A percentile compares a stretch with the other conserved stretches of the same genome.
Conservation (phyloP, 2,329 filamentous ascomycete genomes). For the Aspergillus nomiae region DNA sequence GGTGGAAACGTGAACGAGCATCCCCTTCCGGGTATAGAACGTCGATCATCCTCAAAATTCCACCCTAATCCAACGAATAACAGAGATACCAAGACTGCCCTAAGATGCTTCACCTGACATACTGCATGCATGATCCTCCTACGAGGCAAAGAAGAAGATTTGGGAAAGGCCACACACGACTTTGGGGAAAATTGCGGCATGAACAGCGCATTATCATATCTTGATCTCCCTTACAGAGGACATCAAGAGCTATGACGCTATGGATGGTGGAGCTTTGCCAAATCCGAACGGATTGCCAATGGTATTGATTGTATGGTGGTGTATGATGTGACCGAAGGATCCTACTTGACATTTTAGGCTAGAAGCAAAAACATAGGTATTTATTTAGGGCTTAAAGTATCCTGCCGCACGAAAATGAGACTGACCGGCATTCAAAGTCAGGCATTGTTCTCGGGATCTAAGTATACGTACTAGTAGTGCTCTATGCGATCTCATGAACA, state of each 20-base stretch:
- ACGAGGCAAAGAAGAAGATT: neutral
- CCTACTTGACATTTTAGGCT: neutral
- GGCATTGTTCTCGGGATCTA: neutral
- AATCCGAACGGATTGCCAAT: neutral
- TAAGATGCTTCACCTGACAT: conserved; percentile 7
- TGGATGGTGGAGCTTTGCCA: neutral
- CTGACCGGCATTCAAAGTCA: neutral
- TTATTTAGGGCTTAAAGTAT: neutral
- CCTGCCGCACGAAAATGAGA: neutral
- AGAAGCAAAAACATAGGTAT: neutral
- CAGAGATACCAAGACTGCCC: neutral
- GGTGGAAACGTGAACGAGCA: conserved; percentile 7
- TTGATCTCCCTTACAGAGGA: neutral
- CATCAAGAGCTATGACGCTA: neutral
- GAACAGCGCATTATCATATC: neutral
- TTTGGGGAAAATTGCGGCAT: neutral
- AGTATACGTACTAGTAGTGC: neutral
- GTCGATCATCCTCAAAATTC: conserved; percentile 14
- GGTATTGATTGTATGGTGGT: neutral
- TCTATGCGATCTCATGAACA: neutral
- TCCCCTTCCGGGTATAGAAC: conserved; percentile 9
- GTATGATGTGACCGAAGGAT: neutral
- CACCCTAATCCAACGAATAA: conserved; percentile 9
- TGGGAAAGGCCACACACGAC: neutral
- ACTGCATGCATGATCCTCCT: conserved; percentile 2